These are phyloP conservation scores for Rhizopogon vulgaris DNA, from an alignment of 768 basidiomycete genomes.

Conservation along the genomic window DNA sequence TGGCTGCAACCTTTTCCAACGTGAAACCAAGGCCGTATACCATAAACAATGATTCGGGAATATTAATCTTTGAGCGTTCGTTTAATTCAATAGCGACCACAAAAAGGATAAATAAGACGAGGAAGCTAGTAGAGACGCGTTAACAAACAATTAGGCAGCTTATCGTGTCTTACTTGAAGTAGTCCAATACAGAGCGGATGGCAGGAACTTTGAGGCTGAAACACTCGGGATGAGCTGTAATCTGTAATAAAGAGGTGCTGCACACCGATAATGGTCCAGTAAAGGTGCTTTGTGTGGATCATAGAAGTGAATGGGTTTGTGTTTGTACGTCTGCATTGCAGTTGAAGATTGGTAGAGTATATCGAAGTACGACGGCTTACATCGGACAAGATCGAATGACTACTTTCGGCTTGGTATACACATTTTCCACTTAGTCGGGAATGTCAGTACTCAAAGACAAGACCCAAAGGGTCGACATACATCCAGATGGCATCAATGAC, in stretches of 20 bases:
- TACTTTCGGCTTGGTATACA: constrained; percentile 86
- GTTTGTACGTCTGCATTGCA: constrained; percentile 78
- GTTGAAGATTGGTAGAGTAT: background rate
- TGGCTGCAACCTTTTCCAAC: constrained; percentile 87
- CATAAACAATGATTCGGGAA: constrained; percentile 72
- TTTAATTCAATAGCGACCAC: constrained; percentile 75
- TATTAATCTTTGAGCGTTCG: constrained; percentile 54
- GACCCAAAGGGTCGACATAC: constrained; percentile 31
- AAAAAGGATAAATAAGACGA: constrained; percentile 75
- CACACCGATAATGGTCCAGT: constrained; percentile 91
- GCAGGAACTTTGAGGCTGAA: constrained; percentile 86
- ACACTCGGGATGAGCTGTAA: background rate
- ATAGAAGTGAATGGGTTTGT: constrained; percentile 87
- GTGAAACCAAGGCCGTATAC: constrained; percentile 75
- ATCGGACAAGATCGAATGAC: constrained; percentile 85
- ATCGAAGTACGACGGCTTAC: constrained; percentile 34
- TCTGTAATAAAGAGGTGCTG: background rate
- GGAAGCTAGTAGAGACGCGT: constrained; percentile 39
- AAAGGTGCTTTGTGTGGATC: constrained; percentile 90
- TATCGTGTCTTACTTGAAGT: constrained; percentile 54
- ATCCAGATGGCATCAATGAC: constrained; percentile 83
- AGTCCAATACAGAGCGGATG: constrained; percentile 86
- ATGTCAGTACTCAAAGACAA: constrained; percentile 11
- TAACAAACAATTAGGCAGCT: background rate
- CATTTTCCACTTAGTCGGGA: constrained; percentile 64